Percentiles rank a stretch among this genome's conserved stretches.
These are phyloP conservation scores for Eucalyptus sp. DNA, from an alignment of 345 rosid genomes.

Conservation along the genomic window DNA sequence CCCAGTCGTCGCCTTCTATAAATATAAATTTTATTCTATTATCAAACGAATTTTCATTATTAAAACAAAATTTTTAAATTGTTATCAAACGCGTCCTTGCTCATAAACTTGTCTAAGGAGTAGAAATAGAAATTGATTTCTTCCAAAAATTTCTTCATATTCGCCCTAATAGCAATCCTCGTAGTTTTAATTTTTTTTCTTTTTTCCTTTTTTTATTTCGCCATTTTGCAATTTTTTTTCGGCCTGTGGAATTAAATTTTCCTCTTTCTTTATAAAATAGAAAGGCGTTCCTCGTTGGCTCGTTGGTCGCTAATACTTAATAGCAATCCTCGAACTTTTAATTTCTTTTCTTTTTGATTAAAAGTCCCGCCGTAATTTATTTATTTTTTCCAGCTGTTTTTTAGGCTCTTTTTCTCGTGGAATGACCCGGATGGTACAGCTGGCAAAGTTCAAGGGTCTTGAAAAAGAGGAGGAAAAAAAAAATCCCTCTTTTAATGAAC, in stretches of 20 bases:
- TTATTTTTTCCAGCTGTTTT: not conserved
- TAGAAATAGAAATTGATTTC: too few relatives aligned
- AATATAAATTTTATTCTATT: accelerated
- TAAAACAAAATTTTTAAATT: accelerated
- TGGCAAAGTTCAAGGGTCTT: not conserved
- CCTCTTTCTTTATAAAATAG: too few relatives aligned
- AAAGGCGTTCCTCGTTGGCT: too few relatives aligned
- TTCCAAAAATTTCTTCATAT: too few relatives aligned
- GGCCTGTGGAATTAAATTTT: too few relatives aligned
- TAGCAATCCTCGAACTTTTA: not conserved
- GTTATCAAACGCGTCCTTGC: accelerated
- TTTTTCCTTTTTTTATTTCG: not conserved
- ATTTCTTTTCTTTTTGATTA: not conserved
- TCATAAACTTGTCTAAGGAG: accelerated
- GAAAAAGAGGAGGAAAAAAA: not conserved
- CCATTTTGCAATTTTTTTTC: too few relatives aligned
- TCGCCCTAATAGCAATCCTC: not conserved
- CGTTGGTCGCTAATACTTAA: too few relatives aligned
- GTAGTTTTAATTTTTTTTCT: not conserved
- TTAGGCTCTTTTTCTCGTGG: not conserved
- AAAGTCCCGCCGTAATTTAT: not conserved
- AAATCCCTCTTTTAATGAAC: not conserved
- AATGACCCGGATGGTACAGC: not conserved
- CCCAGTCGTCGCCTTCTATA: accelerated
- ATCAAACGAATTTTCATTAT: accelerated